These are phyloP conservation scores for Canavalia ensiformis DNA, from an alignment of 306 rosid species.

Conservation along the genomic window DNA sequence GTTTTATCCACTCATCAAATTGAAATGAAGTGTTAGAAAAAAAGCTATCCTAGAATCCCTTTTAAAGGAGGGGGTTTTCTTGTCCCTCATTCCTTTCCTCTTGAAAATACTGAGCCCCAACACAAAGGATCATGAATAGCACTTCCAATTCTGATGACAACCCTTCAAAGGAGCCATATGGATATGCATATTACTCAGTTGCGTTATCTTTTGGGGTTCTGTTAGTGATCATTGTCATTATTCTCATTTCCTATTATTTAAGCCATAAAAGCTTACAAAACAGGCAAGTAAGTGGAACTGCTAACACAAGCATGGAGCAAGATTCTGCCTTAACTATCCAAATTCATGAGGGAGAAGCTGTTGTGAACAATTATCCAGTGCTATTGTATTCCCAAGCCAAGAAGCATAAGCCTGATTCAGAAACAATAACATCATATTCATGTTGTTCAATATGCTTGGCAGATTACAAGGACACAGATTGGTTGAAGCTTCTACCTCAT, in stretches of 20 bases:
- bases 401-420: slow-evolving; percentile 19
- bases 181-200: slow-evolving; percentile 6
- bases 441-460: slow-evolving; percentile 62
- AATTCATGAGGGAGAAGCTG: slow-evolving; percentile 20
- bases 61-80: background rate
- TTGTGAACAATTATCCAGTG: slow-evolving; percentile 39
- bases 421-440: background rate
- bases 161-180: background rate
- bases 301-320: background rate
- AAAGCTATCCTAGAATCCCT: background rate
- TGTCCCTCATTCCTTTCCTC: background rate
- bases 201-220: slow-evolving; percentile 27
- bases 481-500: slow-evolving; percentile 50
- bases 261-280: background rate
- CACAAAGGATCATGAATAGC: slow-evolving; percentile 23
- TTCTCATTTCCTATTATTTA: slow-evolving; percentile 7
- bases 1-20: background rate
- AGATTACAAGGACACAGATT: slow-evolving; percentile 53
- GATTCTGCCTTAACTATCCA: background rate
- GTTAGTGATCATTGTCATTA: background rate
- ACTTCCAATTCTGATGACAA: slow-evolving; percentile 10
- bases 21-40: background rate
- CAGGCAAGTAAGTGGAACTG: background rate
- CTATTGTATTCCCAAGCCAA: slow-evolving; percentile 51
- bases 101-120: background rate